phyloP scores from a whole-genome alignment of 73 alveolate species.

The Paraurostyla sp. region DNA sequence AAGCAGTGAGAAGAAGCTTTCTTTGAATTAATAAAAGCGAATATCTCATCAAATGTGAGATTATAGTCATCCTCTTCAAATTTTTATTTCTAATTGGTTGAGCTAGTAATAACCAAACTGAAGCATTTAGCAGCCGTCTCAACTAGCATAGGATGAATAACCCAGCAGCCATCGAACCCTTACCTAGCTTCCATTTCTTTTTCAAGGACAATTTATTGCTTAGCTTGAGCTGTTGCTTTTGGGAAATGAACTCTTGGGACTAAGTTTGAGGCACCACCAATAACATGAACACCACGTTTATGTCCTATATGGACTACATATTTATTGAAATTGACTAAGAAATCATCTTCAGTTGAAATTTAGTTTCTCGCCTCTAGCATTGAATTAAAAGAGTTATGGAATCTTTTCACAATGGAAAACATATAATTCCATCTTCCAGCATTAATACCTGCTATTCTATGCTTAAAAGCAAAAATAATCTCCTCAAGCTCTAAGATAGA shows the following conservation, averaged over 20 bases:
- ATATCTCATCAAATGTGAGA: conserved; percentile 19
- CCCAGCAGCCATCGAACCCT: conserved; percentile 84
- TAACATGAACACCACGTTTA: conserved; percentile 71
- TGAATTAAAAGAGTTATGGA: not conserved
- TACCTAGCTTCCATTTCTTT: conserved; percentile 62
- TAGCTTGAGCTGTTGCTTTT: conserved; percentile 19
- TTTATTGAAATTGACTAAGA: conserved; percentile 56
- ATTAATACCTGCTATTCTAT: conserved; percentile 52
- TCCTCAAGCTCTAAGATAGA: conserved; percentile 71
- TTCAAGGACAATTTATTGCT: conserved; percentile 37
- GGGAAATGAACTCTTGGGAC: conserved; percentile 68
- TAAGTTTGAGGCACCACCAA: conserved; percentile 72
- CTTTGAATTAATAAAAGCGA: not conserved
- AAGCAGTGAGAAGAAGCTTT: not conserved
- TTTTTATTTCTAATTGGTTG: conserved; percentile 53
- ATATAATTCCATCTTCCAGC: conserved; percentile 81
- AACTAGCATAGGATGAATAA: conserved; percentile 74
- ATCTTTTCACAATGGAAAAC: conserved; percentile 62
- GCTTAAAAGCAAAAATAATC: conserved; percentile 63
- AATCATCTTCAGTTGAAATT: conserved; percentile 43
- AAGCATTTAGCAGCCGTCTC: conserved; percentile 54
- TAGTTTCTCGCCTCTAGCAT: conserved; percentile 40
- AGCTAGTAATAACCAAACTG: conserved; percentile 1
- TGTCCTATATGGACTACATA: conserved; percentile 63
- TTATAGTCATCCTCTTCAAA: conserved; percentile 45